These are phyloP conservation scores for Penicillium brasilianum DNA, from an alignment of 2,329 filamentous ascomycete species.

Conservation along the genomic window DNA sequence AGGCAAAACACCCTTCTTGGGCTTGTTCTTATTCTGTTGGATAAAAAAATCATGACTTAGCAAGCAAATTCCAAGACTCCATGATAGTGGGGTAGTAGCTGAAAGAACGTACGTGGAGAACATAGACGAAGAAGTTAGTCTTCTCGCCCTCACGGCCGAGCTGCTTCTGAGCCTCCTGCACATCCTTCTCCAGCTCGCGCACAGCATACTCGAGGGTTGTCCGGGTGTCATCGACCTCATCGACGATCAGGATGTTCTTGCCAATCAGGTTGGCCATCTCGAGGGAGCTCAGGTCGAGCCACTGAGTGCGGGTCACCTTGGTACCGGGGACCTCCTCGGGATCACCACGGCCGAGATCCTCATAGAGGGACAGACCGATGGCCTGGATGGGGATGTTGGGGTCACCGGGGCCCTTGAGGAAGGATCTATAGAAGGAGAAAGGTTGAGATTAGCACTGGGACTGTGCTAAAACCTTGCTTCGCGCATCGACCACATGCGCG, in stretches of 20 bases:
- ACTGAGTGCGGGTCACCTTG: constrained; percentile 96
- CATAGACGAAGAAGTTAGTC: constrained; percentile 93
- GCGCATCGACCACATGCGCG: neutral
- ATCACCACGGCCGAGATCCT: constrained; percentile 70
- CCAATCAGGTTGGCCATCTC: constrained; percentile 88
- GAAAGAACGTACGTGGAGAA: constrained; percentile 74
- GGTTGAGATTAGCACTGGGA: neutral
- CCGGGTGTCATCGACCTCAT: constrained; percentile 94
- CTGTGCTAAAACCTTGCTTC: neutral
- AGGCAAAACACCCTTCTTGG: constrained; percentile 87
- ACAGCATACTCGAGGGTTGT: constrained; percentile 95
- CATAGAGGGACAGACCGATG: constrained; percentile 96
- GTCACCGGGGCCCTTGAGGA: constrained; percentile 84
- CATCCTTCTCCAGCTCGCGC: constrained; percentile 91
- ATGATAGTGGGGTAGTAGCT: neutral
- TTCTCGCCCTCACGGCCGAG: constrained; percentile 70
- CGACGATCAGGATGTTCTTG: constrained; percentile 89
- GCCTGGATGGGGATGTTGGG: constrained; percentile 99
- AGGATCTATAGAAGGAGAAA: constrained; percentile 61
- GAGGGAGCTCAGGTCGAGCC: constrained; percentile 87
- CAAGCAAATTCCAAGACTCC: neutral
- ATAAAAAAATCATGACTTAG: neutral
- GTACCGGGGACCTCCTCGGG: constrained; percentile 80
- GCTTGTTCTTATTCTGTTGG: constrained; percentile 89
- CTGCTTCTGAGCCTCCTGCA: constrained; percentile 76